Percentiles rank a stretch among this genome's conserved stretches.
Conservation (phyloP, 495 filamentous ascomycete species). For the Aspergillus funiculosus region DNA sequence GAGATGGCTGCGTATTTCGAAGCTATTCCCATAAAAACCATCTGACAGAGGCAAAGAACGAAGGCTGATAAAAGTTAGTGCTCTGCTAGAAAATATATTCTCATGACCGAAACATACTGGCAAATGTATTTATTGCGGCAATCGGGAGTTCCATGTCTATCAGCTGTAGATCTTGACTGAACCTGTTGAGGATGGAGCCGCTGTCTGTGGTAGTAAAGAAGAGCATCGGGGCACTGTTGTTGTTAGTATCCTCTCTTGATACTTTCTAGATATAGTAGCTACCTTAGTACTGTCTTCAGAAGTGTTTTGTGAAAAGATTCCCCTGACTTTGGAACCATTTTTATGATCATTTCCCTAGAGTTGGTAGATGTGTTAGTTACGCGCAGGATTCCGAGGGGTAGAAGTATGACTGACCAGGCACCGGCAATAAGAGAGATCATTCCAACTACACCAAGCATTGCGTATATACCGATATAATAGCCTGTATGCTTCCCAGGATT, state of each 20-base stretch:
- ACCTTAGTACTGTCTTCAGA: constrained; percentile 44
- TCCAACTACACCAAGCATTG: constrained; percentile 42
- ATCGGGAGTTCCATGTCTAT: constrained; percentile 53
- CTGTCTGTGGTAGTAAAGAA: constrained; percentile 45
- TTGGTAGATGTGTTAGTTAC: background rate
- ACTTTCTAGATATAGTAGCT: background rate
- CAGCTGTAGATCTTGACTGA: constrained; percentile 56
- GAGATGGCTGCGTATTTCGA: constrained; percentile 47
- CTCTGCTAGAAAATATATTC: no score
- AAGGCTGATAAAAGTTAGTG: no score
- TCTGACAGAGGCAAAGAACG: constrained; percentile 45
- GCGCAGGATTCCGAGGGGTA: background rate
- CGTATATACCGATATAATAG: constrained; percentile 53
- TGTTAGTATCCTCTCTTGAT: constrained; percentile 1
- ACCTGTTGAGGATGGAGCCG: constrained; percentile 46
- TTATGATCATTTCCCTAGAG: constrained; percentile 43
- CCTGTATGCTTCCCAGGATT: constrained; percentile 39
- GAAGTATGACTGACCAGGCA: constrained; percentile 33
- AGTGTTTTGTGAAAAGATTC: constrained; percentile 45
- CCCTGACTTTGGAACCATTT: constrained; percentile 49
- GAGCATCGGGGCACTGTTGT: constrained; percentile 35
- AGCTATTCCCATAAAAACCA: constrained; percentile 45
- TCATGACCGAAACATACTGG: constrained; percentile 30
- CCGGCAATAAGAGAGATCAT: constrained; percentile 40
- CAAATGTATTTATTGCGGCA: constrained; percentile 44